These are phyloP conservation scores for Dicorynia guianensis DNA, from an alignment of 306 rosid species.

Conservation along the genomic window DNA sequence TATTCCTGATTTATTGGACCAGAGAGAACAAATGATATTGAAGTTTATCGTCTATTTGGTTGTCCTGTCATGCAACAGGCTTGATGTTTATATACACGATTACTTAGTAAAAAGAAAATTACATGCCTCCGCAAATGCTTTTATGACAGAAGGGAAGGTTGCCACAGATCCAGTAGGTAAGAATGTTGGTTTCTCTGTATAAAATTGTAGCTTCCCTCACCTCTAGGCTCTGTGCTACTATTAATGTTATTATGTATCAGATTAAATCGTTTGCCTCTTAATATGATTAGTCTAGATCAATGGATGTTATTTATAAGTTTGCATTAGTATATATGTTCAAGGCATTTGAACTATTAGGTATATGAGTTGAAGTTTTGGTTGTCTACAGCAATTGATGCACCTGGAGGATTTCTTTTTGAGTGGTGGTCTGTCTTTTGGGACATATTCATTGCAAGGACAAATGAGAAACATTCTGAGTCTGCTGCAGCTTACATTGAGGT, in stretches of 20 bases:
- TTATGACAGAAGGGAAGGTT: slow-evolving; percentile 85
- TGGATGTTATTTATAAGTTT: background rate
- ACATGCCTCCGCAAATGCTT: slow-evolving; percentile 75
- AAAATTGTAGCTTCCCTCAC: slow-evolving; percentile 2
- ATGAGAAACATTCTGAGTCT: slow-evolving; percentile 87
- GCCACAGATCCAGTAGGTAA: slow-evolving; percentile 90
- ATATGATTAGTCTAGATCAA: slow-evolving; percentile 10
- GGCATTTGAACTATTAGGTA: slow-evolving; percentile 7
- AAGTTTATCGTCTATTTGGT: background rate
- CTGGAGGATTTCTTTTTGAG: slow-evolving; percentile 91
- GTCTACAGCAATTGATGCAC: slow-evolving; percentile 94
- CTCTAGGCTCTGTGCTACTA: background rate
- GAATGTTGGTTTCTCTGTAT: slow-evolving; percentile 32
- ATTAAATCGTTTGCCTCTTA: slow-evolving; percentile 14
- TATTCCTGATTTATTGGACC: slow-evolving; percentile 2
- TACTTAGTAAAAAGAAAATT: slow-evolving; percentile 81
- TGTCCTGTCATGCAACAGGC: slow-evolving; percentile 58
- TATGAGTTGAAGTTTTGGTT: slow-evolving; percentile 37
- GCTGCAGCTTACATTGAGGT: slow-evolving; percentile 94
- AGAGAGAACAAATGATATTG: slow-evolving; percentile 22
- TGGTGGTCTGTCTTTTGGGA: slow-evolving; percentile 99
- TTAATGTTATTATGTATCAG: background rate
- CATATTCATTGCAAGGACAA: slow-evolving; percentile 85
- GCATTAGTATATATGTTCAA: background rate
- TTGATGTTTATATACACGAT: slow-evolving; percentile 90